phyloP scores from a whole-genome alignment of 306 rosid species.

The Astragalus membranaceus region DNA sequence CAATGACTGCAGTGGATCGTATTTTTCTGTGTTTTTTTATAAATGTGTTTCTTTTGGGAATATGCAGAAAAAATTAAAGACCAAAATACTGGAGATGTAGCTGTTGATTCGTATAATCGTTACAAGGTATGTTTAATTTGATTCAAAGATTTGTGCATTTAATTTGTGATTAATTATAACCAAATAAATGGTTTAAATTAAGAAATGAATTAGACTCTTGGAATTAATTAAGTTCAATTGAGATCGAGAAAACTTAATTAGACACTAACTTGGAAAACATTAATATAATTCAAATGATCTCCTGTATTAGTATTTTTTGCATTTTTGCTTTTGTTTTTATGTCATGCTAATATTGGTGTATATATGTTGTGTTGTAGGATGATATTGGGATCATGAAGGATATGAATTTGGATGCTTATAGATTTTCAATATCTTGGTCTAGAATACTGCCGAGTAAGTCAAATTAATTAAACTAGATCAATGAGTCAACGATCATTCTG shows the following conservation, averaged over 20 bases:
- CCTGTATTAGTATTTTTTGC: neutral
- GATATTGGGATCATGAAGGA: constrained; percentile 56
- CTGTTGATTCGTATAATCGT: constrained; percentile 31
- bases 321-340: neutral
- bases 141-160: no score
- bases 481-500: neutral
- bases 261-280: no score
- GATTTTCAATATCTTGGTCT: constrained; percentile 75
- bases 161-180: no score
- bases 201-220: no score
- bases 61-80: constrained; percentile 33
- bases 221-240: no score
- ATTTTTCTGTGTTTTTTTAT: no score
- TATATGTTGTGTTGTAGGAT: constrained; percentile 30
- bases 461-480: neutral
- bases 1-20: no score
- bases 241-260: no score
- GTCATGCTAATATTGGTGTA: neutral
- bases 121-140: constrained; percentile 21
- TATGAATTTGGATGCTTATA: constrained; percentile 50
- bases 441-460: constrained; percentile 54
- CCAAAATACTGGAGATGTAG: constrained; percentile 26
- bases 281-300: no score
- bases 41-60: neutral
- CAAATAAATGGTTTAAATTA: no score